A percentile compares a stretch with the other conserved stretches of the same genome.
Evolutionary conservation across 345 rosid species (phyloP).

Genomic region (Eutrema yunnanense): DNA sequence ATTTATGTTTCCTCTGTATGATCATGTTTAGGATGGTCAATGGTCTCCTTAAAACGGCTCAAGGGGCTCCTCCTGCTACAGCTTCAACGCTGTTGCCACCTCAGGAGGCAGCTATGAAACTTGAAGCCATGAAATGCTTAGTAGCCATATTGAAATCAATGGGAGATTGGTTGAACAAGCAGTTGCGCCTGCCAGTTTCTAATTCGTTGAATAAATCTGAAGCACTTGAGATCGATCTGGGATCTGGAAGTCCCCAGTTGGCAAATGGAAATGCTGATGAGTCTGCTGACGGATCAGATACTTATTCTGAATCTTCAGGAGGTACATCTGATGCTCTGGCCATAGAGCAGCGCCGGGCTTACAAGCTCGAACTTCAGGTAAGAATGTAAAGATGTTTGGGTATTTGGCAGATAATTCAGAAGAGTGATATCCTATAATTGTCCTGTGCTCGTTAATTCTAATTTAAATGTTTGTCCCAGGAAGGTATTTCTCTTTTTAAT

Average conservation of each 20-base stretch:
- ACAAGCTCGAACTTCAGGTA: conserved; percentile 89
- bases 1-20: conserved; percentile 20
- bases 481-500: conserved; percentile 79
- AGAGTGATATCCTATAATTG: not conserved
- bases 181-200: conserved; percentile 32
- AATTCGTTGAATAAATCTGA: conserved; percentile 24
- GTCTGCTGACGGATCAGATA: conserved; percentile 40
- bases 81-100: conserved; percentile 62
- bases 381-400: conserved; percentile 13
- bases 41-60: conserved; percentile 83
- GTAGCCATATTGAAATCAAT: conserved; percentile 70
- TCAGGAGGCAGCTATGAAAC: conserved; percentile 68
- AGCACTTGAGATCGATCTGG: conserved; percentile 17
- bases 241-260: conserved; percentile 39
- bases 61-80: conserved; percentile 76
- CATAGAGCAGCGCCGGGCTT: conserved; percentile 81
- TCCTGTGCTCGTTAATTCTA: not conserved
- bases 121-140: conserved; percentile 89
- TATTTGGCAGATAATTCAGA: not conserved
- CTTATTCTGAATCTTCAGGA: conserved; percentile 51
- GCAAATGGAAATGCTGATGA: conserved; percentile 52
- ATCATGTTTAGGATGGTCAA: conserved; percentile 70
- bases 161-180: conserved; percentile 86
- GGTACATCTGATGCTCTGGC: conserved; percentile 65
- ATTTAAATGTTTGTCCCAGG: conserved; percentile 51